Base-by-base conservation (phyloP, 495 filamentous ascomycete species). In the Acidomyces sp. region DNA sequence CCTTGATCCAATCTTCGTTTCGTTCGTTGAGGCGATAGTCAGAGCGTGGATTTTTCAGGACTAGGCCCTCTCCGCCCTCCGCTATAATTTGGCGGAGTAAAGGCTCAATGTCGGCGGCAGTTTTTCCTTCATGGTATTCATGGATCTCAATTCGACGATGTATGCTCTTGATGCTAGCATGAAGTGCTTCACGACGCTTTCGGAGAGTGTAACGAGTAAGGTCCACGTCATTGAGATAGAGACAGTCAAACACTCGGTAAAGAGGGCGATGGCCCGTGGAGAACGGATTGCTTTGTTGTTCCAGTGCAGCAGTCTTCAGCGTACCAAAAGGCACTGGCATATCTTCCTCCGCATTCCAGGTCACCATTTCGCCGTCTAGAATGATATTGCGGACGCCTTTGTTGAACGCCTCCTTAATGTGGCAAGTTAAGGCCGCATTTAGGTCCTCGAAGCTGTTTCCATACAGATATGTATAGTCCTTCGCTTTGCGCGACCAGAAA, bases 1-100 rank as follows among this genome's bases (percentile, higher is more conserved):
- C 86, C 58, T 97, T 97, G 67, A 96, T 83, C 90, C 90, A 97
- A 64, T 93, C 81, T 52, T 95, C 85, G 54, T 90, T 90, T 21
- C 90, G 82, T 48, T 85, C 81, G 57, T 93, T 94, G 22, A 94
- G 65, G 19, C 77, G 72, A 56, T 97, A 97, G 34, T 72, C 64
- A 2, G 85, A 90, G 10, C 80, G 69, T 4, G 90, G 90, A 52
- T 94, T 96, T 63, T 97, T 97, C 41, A 97, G 63, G 0, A 97
- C 86, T 5, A 97, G 64, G 3, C 90, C 90, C 58, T 97, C 90
- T 2, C 82, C 85, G 1, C 85, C 76, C 50, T 92, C 81, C 3
- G 80, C 82, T 4, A 97, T 79, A 11, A 96, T 82, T 49, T 77
- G 74, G 19, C 88, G 77, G 6, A 97, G 67, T 28, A 74, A 61